phyloP scores from a whole-genome alignment of 108 stramenopile species.

The Fistulifera solaris region DNA sequence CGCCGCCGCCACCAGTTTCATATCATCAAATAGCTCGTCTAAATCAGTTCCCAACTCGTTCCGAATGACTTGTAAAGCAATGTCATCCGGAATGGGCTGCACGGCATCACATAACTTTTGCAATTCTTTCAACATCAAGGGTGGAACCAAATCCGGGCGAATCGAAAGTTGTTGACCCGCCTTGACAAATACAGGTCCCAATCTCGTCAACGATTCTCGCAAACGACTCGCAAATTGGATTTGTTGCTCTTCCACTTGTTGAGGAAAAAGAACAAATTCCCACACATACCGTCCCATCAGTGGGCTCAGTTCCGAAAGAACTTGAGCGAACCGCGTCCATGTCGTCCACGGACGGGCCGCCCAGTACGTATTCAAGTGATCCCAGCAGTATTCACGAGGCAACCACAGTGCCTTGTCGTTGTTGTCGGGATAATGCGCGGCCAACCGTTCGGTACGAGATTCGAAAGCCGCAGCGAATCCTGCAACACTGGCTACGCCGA shows the following conservation, averaged over 20 bases:
- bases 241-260: slow-evolving; percentile 17
- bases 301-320: slow-evolving; percentile 46
- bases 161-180: slow-evolving; percentile 85
- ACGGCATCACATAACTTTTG: slow-evolving; percentile 91
- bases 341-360: slow-evolving; percentile 54
- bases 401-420: slow-evolving; percentile 7
- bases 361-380: slow-evolving; percentile 57
- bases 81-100: slow-evolving; percentile 66
- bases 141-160: slow-evolving; percentile 88
- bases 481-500: neutral
- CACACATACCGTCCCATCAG: slow-evolving; percentile 21
- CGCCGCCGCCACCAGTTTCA: slow-evolving; percentile 77
- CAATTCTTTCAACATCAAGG: slow-evolving; percentile 74
- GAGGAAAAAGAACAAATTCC: slow-evolving; percentile 22
- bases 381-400: slow-evolving; percentile 49
- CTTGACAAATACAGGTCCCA: slow-evolving; percentile 95
- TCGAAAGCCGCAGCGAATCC: neutral
- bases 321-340: slow-evolving; percentile 27
- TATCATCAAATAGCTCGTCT: slow-evolving; percentile 18
- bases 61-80: slow-evolving; percentile 61
- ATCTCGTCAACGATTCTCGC: slow-evolving; percentile 54
- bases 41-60: slow-evolving; percentile 33
- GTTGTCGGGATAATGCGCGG: neutral
- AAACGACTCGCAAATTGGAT: slow-evolving; percentile 30
- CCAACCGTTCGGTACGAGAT: neutral